Evolutionary conservation across 2,329 filamentous ascomycete species (phyloP), one percentile per base, ranked within the genome.

Genomic region (Fusarium irregulare): DNA sequence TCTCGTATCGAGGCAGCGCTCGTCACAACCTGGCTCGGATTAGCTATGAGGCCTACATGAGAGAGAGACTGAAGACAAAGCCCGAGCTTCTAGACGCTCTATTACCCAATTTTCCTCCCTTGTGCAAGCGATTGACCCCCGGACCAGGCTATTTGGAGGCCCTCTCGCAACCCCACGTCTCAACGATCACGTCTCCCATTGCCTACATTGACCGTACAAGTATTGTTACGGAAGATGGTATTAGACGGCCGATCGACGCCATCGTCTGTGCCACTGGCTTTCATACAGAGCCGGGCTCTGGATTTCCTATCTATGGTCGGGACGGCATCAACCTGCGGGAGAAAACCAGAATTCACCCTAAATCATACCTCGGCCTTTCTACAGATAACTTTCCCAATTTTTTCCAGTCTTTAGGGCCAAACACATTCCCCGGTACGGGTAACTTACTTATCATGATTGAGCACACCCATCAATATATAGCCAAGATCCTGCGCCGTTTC

Each of bases 391-490:
- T 56, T 6, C 54, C 54, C 18, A 56, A 56, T 13, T 56, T 37
- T 23, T 56, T 56, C 9, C 32, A 21, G 7, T 47, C 42, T 11
- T 30, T 56, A 1, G 54, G 27, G 7, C 30, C 61, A 3, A 68
- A 68, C 32, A 37, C 57, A 2, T 54, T 50, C 8, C 30, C 37
- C 7, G 61, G 65, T 2, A 21, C 53, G 1, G 65, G 65, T 1
- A 65, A 45, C 20, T 34, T 68, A 6, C 45, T 54, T 25, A 32
- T 65, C 20, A 57, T 55, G 14, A 59, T 68, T 16, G 61, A 68
- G 28, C 40, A 60, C 16, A 44, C 45, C 9, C 58, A 63, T 32
- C 16, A 34, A 7, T 66, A 63, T n/a, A 51, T 66, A 8, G 59
- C 34, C 30, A 45, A 59, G 40, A 16, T 63, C 18, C 41, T 66